Evolutionary conservation across 495 filamentous ascomycete species (phyloP).

Genomic region (Pseudomonodictys pantanalensis): DNA sequence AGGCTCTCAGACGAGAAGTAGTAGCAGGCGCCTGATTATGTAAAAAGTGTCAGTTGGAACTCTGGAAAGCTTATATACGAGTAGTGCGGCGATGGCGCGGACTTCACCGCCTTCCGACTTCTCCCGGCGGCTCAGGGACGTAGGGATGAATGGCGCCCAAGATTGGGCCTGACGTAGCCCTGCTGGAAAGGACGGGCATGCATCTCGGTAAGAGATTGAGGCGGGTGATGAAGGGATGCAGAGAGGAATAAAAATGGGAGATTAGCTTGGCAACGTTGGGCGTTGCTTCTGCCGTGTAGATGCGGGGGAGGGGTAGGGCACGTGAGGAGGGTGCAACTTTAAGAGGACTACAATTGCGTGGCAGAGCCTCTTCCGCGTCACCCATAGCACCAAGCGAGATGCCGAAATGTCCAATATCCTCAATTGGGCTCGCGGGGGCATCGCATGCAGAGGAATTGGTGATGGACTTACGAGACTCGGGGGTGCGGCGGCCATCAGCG

Average conservation of each 20-base stretch:
- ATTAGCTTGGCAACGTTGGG: too few relatives aligned
- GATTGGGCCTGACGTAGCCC: too few relatives aligned
- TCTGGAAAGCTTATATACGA: not conserved
- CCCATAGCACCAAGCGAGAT: too few relatives aligned
- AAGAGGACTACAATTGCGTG: conserved; percentile 6
- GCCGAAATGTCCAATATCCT: too few relatives aligned
- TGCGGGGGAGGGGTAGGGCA: not conserved
- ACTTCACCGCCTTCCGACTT: not conserved
- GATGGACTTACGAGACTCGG: conserved; percentile 41
- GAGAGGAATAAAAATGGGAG: too few relatives aligned
- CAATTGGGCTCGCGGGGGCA: not conserved
- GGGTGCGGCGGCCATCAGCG: conserved; percentile 40
- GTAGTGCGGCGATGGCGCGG: not conserved
- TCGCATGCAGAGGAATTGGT: not conserved
- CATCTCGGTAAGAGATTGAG: too few relatives aligned
- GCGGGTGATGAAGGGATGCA: too few relatives aligned
- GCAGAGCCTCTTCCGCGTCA: not conserved
- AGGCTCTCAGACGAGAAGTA: conserved; percentile 70
- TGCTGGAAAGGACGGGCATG: too few relatives aligned
- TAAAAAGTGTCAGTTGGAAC: conserved; percentile 1
- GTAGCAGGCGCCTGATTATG: conserved; percentile 70
- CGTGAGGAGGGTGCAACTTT: conserved; percentile 7
- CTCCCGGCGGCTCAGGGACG: not conserved
- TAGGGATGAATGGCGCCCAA: too few relatives aligned
- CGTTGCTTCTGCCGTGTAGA: not conserved